Conservation (phyloP, 1,139 yeast species). For the Chernovozyma aurita region DNA sequence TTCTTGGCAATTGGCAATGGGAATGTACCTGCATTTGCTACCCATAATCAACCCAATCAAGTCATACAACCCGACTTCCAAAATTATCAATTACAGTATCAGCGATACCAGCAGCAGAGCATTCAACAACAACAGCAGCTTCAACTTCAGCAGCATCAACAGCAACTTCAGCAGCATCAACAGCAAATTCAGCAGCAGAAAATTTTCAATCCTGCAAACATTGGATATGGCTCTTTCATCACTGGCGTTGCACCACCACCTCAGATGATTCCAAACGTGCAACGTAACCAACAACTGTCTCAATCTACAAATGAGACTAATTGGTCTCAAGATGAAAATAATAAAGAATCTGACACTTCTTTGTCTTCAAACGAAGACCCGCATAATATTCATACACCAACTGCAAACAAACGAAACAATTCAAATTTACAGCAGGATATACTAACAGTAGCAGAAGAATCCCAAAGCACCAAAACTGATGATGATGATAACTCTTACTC, state of each 20-base stretch:
- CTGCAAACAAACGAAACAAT: constrained; percentile 6
- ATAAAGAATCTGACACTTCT: constrained; percentile 42
- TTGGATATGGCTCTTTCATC: constrained; percentile 3
- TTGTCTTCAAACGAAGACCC: constrained; percentile 34
- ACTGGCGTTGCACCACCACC: constrained; percentile 9
- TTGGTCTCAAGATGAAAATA: constrained; percentile 43
- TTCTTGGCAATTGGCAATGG: constrained; percentile 13
- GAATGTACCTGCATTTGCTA: constrained; percentile 2
- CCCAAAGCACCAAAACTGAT: constrained; percentile 11
- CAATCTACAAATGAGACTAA: constrained; percentile 44
- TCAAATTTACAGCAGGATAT: neutral
- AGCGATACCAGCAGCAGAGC: constrained; percentile 11
- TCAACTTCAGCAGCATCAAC: constrained; percentile 5
- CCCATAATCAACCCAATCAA: neutral
- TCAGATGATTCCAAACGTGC: constrained; percentile 25
- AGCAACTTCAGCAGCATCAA: constrained; percentile 10
- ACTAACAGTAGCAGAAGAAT: constrained; percentile 3
- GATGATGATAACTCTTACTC: constrained; percentile 43
- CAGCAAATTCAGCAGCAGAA: constrained; percentile 14
- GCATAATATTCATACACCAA: constrained; percentile 2
- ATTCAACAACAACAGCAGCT: constrained; percentile 11
- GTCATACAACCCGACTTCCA: constrained; percentile 6
- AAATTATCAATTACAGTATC: constrained; percentile 11
- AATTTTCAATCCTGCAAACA: neutral
- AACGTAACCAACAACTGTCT: constrained; percentile 30